Base-by-base conservation (phyloP, 164 flowering plant genomes). In the Umbilicus rupestris region DNA sequence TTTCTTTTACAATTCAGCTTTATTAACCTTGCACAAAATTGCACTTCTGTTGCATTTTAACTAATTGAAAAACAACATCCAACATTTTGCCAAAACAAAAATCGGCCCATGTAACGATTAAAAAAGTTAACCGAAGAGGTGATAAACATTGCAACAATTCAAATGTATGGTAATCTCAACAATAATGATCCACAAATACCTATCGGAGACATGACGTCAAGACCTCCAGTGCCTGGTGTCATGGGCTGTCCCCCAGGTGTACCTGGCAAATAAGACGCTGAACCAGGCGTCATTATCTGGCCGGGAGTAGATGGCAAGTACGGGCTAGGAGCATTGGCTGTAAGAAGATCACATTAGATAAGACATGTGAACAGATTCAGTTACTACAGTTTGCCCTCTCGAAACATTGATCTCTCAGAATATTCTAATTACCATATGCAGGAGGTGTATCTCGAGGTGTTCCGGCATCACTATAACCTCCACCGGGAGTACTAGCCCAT, bases 221-320 rank as follows among this genome's bases (percentile, higher is more conserved):
- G 79, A 63, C 96, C 99, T 74, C 88, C 94, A 66, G 87, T 81
- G 64, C 97, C 99, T 64, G 99, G 99, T 17, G 99, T 95, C 99
- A 95, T 95, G 35, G 97, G 99, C 76, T 95, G 99, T 62, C 97
- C 98, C 24, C 97, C 99, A 74, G 99, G 99, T 44, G 99, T 95
- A 30, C 97, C 97, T 70, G 99, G 99, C 57, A 92, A 78, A 69
- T 88, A 95, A 14, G 90, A 74, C 39, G 86, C 83, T 5, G 97
- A 86, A 71, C 84, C 82, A 62, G 99, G 99, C 60, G 99, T 95
- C 97, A 90, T 87, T 3, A 97, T 94, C 73, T 88, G 99, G 26
- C 91, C 99, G 41, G 99, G 99, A 41, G 99, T 92, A 58, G 97
- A 89, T 42, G 99, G 97, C 86, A 88, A 71, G 72, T 92, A 92